Conservation (phyloP, 148 eudicot species). For the Cornus controversa region DNA sequence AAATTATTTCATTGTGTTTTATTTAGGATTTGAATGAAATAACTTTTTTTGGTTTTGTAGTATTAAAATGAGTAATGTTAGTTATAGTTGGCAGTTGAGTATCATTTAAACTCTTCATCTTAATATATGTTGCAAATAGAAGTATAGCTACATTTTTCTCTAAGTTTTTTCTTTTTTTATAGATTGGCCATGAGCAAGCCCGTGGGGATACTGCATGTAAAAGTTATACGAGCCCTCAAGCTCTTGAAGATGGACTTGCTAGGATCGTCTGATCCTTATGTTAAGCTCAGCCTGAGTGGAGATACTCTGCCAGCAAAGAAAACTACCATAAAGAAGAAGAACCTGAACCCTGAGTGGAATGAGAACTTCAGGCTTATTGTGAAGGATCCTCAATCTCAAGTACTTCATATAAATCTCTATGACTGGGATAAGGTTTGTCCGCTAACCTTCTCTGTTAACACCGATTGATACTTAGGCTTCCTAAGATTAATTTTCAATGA, state of each 20-base stretch:
- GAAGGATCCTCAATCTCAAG: conserved; percentile 76
- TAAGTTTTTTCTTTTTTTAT: conserved; percentile 6
- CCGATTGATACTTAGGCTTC: not conserved
- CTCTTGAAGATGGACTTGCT: conserved; percentile 89
- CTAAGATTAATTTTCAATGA: not conserved
- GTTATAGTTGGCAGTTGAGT: too few species aligned
- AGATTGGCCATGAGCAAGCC: conserved; percentile 68
- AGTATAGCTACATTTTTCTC: not conserved
- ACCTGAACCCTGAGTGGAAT: conserved; percentile 87
- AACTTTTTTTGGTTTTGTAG: too few species aligned
- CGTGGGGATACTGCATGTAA: conserved; percentile 86
- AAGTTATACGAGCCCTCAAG: conserved; percentile 65
- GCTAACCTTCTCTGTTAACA: not conserved
- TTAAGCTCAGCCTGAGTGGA: conserved; percentile 72
- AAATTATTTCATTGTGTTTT: too few species aligned
- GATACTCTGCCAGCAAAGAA: conserved; percentile 63
- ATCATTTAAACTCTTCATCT: too few species aligned
- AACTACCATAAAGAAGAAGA: conserved; percentile 73
- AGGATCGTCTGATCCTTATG: conserved; percentile 94
- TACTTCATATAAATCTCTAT: conserved; percentile 62
- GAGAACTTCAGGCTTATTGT: conserved; percentile 78
- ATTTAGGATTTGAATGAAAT: too few species aligned
- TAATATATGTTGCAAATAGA: not conserved
- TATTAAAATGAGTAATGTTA: too few species aligned
- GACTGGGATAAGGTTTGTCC: conserved; percentile 84